Evolutionary conservation across 2,329 filamentous ascomycete genomes (phyloP).

Genomic region (Stagonosporopsis vannaccii): DNA sequence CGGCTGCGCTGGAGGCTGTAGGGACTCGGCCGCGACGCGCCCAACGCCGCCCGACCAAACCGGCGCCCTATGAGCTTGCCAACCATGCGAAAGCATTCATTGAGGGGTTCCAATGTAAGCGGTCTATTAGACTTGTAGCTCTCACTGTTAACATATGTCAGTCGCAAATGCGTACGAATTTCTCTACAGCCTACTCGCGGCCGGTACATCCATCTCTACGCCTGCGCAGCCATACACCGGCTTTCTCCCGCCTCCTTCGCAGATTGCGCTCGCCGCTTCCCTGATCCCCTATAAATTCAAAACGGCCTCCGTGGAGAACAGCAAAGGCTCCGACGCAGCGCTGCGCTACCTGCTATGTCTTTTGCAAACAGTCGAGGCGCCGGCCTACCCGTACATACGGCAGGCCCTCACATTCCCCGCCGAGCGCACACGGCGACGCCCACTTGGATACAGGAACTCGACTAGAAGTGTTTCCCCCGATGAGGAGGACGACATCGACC

Average conservation of each 20-base stretch:
- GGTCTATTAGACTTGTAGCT: not conserved
- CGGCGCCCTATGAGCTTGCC: conserved; percentile 44
- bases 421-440: conserved; percentile 35
- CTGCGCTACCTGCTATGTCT: conserved; percentile 74
- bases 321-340: conserved; percentile 70
- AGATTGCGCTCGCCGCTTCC: conserved; percentile 80
- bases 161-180: conserved; percentile 46
- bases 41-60: conserved; percentile 41
- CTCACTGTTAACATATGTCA: conserved; percentile 17
- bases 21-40: conserved; percentile 34
- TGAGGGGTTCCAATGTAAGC: conserved; percentile 43
- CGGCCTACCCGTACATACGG: conserved; percentile 70
- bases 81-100: conserved; percentile 49
- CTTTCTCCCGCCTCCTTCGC: conserved; percentile 72
- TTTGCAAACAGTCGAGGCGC: conserved; percentile 69
- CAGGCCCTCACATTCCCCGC: conserved; percentile 73
- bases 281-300: conserved; percentile 85
- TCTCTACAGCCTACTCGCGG: conserved; percentile 43
- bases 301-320: conserved; percentile 66
- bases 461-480: conserved; percentile 36
- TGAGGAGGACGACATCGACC: conserved; percentile 51
- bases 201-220: conserved; percentile 43
- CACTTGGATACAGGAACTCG: conserved; percentile 24
- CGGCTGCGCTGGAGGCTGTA: conserved; percentile 32
- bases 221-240: conserved; percentile 54